These are phyloP conservation scores for Chytriomyces confervae DNA, from an alignment of 192 early-diverging fungal species.

Conservation along the genomic window DNA sequence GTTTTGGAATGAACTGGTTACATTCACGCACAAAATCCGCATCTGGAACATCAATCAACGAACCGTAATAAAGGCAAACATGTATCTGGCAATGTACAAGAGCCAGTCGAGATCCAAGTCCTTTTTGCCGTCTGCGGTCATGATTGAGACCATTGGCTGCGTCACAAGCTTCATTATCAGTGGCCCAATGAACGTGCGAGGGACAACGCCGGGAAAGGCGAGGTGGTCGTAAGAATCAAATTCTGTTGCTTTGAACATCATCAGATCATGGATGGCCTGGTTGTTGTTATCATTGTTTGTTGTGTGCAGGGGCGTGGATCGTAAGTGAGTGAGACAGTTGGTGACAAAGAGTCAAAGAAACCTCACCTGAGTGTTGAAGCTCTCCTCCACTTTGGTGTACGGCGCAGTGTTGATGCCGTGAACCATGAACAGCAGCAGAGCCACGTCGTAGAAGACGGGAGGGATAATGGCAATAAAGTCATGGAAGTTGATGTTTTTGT, in stretches of 20 bases:
- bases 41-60: not conserved
- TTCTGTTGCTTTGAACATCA: conserved; percentile 50
- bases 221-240: conserved; percentile 80
- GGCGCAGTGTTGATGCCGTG: conserved; percentile 47
- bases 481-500: not conserved
- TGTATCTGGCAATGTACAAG: conserved; percentile 17
- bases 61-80: conserved; percentile 22
- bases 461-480: conserved; percentile 17
- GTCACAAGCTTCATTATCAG: conserved; percentile 54
- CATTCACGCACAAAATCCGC: too few species aligned
- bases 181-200: conserved; percentile 90
- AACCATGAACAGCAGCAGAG: conserved; percentile 5
- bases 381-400: conserved; percentile 97
- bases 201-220: conserved; percentile 92
- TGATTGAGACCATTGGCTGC: conserved; percentile 12
- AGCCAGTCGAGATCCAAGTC: conserved; percentile 2
- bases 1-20: not conserved
- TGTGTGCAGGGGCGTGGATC: too few species aligned
- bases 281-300: too few species aligned
- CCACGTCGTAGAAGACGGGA: conserved; percentile 16
- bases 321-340: too few species aligned
- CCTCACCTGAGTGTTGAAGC: conserved; percentile 82
- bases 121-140: conserved; percentile 6
- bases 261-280: conserved; percentile 82
- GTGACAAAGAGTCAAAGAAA: too few species aligned